Evolutionary conservation across 169 alveolate species (phyloP).

Genomic region (Pseudocohnilembus persalinus): DNA sequence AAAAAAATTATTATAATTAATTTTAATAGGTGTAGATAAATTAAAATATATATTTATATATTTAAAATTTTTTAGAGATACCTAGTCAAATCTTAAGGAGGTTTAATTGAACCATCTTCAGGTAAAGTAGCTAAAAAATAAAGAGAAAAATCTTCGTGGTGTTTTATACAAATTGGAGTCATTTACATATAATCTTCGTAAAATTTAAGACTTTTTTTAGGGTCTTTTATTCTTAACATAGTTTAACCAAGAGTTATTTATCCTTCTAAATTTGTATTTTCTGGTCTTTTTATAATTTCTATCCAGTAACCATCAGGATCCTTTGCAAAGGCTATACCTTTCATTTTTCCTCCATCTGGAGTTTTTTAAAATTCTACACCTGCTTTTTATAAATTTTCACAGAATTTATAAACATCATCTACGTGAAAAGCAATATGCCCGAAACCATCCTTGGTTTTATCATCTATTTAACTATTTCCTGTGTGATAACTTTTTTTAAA

Average conservation of each 20-base stretch:
- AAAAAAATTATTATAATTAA: too few relatives aligned
- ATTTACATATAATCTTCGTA: conserved; percentile 55
- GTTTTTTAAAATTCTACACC: conserved; percentile 65
- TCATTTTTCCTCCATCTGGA: conserved; percentile 77
- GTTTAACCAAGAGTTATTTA: conserved; percentile 69
- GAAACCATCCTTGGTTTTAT: conserved; percentile 50
- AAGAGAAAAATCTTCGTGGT: conserved; percentile 55
- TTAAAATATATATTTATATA: too few relatives aligned
- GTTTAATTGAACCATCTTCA: conserved; percentile 49
- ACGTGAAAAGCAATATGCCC: conserved; percentile 82
- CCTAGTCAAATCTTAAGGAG: conserved; percentile 51
- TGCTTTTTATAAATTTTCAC: conserved; percentile 57
- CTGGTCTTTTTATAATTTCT: conserved; percentile 60
- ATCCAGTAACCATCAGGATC: conserved; percentile 83
- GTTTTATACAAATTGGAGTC: conserved; percentile 35
- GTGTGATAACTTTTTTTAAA: not conserved
- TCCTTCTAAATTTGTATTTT: conserved; percentile 29
- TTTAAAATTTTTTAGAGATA: conserved; percentile 22
- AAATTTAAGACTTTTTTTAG: conserved; percentile 55
- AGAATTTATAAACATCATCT: conserved; percentile 53
- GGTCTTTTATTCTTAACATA: conserved; percentile 73
- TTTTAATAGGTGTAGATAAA: not conserved
- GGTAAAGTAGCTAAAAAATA: conserved; percentile 71
- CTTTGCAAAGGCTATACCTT: conserved; percentile 62
- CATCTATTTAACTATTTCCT: not conserved